Evolutionary conservation across 2,329 filamentous ascomycete species (phyloP), one percentile per base, ranked within the genome.

Genomic region (Penicillium sp.): DNA sequence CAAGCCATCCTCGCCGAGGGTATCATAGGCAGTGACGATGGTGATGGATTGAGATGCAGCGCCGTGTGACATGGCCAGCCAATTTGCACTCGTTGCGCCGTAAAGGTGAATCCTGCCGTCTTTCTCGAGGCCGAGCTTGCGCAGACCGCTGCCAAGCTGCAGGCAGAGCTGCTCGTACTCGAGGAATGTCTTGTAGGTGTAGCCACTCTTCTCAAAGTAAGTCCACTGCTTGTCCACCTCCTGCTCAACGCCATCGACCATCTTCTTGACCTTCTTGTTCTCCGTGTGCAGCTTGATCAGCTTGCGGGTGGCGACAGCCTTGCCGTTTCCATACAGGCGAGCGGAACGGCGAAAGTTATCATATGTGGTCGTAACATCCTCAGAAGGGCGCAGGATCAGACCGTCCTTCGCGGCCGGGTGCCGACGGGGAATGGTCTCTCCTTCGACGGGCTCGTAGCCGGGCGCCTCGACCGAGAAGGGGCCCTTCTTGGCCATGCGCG

Each of bases 11-110:
- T 89, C 81, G 46, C 91, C 91, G 39, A 96, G 84, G 27, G 90
- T 95, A 70, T 96, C 91, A 72, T 96, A 96, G 44, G 91, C 90
- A 40, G 92, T 97, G 44, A 96, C 92, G 59, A 96, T 91, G 51
- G 88, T 83, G 68, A 96, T 83, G 39, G 88, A 91, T 72, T 97
- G 92, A 13, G 90, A 91, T 18, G 84, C 73, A 48, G 81, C 86
- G 76, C 76, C 82, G 68, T 95, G 89, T 41, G 91, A 87, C 62
- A 88, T 82, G 47, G 85, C 82, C 56, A 96, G 79, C 92, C 92
- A 97, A 73, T 89, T 81, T 44, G 83, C 80, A 69, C 87, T 88
- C 3, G 89, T 95, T n/a, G 86, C 82, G 42, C 86, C 90, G 66
- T 90, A 95, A 48, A 95, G 78, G 68, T 95, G 89, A 59, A 95